Percentiles rank a stretch among this genome's conserved stretches.
Conservation (phyloP, 1,284 basidiomycete species). For the Apiotrichum veenhuisii region DNA sequence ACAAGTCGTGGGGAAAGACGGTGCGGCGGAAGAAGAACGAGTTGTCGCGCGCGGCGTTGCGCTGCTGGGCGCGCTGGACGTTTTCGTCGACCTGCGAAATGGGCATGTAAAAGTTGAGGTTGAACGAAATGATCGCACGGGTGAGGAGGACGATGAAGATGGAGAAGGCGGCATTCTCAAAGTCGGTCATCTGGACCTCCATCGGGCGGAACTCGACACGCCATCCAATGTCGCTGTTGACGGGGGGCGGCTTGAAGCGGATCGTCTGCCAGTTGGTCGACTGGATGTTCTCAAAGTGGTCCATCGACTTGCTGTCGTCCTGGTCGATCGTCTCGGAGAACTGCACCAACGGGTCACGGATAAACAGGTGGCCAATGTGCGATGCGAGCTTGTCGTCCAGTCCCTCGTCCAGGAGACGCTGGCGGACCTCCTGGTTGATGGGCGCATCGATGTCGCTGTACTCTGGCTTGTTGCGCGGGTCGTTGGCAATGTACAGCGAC, state of each 20-base stretch:
- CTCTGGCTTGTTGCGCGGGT: slow-evolving; percentile 79
- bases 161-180: slow-evolving; percentile 95
- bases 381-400: slow-evolving; percentile 83
- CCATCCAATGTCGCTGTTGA: slow-evolving; percentile 91
- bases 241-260: slow-evolving; percentile 96
- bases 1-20: slow-evolving; percentile 61
- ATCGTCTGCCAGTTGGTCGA: slow-evolving; percentile 99
- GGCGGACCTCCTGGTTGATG: slow-evolving; percentile 69
- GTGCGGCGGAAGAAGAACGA: slow-evolving; percentile 90
- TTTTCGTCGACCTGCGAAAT: slow-evolving; percentile 99
- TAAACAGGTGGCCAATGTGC: slow-evolving; percentile 93
- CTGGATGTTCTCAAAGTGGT: slow-evolving; percentile 99
- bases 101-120: slow-evolving; percentile 93
- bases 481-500: slow-evolving; percentile 84
- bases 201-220: slow-evolving; percentile 97
- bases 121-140: slow-evolving; percentile 84
- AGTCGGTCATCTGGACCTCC: slow-evolving; percentile 99
- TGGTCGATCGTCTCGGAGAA: slow-evolving; percentile 93
- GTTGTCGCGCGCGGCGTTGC: slow-evolving; percentile 69
- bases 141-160: slow-evolving; percentile 93
- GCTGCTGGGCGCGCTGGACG: slow-evolving; percentile 82
- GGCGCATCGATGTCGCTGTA: slow-evolving; percentile 89
- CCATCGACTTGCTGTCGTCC: slow-evolving; percentile 79
- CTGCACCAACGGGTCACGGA: slow-evolving; percentile 93
- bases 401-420: slow-evolving; percentile 68